Percentiles rank a stretch among this genome's conserved stretches.
These are phyloP conservation scores for Neospora caninum DNA, from an alignment of 169 alveolate genomes.

Conservation along the genomic window DNA sequence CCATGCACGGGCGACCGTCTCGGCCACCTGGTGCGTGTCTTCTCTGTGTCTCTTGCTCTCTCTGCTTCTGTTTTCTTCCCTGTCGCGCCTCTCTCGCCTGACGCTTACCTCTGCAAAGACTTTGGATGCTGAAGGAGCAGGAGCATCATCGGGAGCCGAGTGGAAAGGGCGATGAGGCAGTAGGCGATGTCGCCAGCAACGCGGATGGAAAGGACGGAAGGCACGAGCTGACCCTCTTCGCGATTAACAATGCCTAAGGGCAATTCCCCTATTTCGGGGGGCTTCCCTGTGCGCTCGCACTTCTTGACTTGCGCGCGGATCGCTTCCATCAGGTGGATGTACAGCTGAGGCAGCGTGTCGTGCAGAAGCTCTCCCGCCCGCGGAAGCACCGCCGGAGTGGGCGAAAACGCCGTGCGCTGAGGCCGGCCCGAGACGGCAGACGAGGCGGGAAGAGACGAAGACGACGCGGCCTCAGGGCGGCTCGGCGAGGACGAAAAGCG, in stretches of 20 bases:
- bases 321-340: conserved; percentile 46
- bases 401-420: too few relatives aligned
- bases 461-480: neutral
- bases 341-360: conserved; percentile 47
- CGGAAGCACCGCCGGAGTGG: conserved; percentile 16
- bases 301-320: conserved; percentile 37
- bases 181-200: conserved; percentile 62
- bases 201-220: conserved; percentile 50
- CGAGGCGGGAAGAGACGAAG: neutral
- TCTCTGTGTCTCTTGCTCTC: too few relatives aligned
- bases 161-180: conserved; percentile 52
- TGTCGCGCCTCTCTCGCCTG: too few relatives aligned
- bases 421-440: neutral
- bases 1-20: too few relatives aligned
- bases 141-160: conserved; percentile 42
- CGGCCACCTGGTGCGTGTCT: too few relatives aligned
- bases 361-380: conserved; percentile 30
- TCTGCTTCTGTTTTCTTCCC: too few relatives aligned
- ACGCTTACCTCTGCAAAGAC: neutral
- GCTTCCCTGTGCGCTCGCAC: conserved; percentile 19
- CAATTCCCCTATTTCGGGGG: conserved; percentile 54
- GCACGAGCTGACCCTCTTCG: conserved; percentile 44
- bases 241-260: conserved; percentile 45
- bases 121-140: neutral
- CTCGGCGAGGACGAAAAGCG: neutral